Evolutionary conservation across 768 basidiomycete genomes (phyloP).

Genomic region (Leccinum subgranulosum): DNA sequence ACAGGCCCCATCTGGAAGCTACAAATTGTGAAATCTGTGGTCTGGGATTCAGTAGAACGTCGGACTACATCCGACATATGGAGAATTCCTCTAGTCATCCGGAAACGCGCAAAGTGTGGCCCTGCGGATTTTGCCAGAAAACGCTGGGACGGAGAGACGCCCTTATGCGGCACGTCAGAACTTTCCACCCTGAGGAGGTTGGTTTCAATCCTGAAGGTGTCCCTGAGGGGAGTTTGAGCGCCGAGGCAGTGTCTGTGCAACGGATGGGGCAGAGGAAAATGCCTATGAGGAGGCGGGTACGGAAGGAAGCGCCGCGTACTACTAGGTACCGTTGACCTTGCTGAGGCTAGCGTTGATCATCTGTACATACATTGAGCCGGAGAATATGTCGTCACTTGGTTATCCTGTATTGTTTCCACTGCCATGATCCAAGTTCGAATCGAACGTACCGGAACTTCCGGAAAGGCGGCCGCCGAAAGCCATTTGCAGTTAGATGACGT

Average conservation of each 20-base stretch:
- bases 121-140: constrained; percentile 19
- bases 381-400: neutral
- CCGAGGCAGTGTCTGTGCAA: neutral
- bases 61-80: constrained; percentile 21
- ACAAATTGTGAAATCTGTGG: constrained; percentile 16
- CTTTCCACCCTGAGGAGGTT: constrained; percentile 9
- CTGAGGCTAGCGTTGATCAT: neutral
- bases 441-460: no score
- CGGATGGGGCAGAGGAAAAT: constrained; percentile 9
- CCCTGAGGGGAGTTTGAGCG: neutral
- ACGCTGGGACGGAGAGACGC: constrained; percentile 26
- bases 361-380: neutral
- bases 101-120: constrained; percentile 26
- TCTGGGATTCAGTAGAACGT: constrained; percentile 16
- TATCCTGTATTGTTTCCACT: no score
- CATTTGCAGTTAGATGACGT: constrained; percentile 9
- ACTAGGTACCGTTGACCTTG: neutral
- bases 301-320: constrained; percentile 6
- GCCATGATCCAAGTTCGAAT: no score
- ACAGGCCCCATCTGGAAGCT: neutral
- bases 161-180: constrained; percentile 21
- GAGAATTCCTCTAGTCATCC: constrained; percentile 23
- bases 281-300: neutral
- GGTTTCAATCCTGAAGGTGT: neutral
- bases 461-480: neutral